phyloP scores from a whole-genome alignment of 108 stramenopile species.

The Cyclotella sp. region DNA sequence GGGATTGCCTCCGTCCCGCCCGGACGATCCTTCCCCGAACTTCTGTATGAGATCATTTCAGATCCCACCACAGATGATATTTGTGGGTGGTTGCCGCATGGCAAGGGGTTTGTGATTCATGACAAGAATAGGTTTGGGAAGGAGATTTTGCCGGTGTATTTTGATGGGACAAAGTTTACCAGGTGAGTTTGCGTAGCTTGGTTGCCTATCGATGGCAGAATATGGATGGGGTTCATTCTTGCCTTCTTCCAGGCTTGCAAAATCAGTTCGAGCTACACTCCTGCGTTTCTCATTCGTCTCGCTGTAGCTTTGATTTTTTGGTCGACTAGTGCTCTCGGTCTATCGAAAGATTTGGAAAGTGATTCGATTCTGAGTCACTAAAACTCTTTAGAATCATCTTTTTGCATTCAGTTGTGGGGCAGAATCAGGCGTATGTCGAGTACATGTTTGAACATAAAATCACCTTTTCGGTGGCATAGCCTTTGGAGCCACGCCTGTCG shows the following conservation, averaged over 20 bases:
- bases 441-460: too few relatives aligned
- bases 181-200: not conserved
- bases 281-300: not conserved
- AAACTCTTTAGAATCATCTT: too few relatives aligned
- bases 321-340: too few relatives aligned
- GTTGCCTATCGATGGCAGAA: not conserved
- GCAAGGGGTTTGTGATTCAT: constrained; percentile 67
- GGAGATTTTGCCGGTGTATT: constrained; percentile 78
- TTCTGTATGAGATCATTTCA: constrained; percentile 26
- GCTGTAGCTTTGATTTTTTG: not conserved
- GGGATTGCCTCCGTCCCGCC: not conserved
- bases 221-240: not conserved
- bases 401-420: too few relatives aligned
- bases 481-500: too few relatives aligned
- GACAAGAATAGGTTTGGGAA: constrained; percentile 63
- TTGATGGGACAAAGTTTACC: constrained; percentile 73
- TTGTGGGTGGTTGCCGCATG: constrained; percentile 70
- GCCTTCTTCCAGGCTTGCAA: not conserved
- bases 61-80: constrained; percentile 57
- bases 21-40: constrained; percentile 28
- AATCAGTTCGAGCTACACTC: not conserved
- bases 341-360: too few relatives aligned
- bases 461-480: too few relatives aligned
- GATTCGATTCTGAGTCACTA: too few relatives aligned
- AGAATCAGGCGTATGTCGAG: too few relatives aligned